Conservation (phyloP, 768 basidiomycete species). For the Mycena maculata region DNA sequence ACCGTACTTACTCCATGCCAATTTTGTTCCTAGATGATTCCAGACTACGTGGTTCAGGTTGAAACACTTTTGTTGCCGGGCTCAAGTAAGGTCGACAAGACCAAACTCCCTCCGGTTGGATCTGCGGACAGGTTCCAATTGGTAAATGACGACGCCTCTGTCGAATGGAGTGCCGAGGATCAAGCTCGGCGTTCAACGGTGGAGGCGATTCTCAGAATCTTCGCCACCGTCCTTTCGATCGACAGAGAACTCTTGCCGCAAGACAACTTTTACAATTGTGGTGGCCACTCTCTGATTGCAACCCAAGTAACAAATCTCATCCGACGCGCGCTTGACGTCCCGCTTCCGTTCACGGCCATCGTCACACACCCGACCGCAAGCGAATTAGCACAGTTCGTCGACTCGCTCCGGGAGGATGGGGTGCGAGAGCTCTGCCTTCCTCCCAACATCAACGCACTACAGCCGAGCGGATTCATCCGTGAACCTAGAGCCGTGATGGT, state of each 20-base stretch:
- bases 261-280: conserved; percentile 20
- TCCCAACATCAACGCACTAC: not conserved
- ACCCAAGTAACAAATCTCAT: conserved; percentile 19
- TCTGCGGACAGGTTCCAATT: conserved; percentile 10
- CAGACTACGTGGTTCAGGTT: conserved; percentile 8
- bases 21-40: not conserved
- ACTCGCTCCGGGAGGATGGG: not conserved
- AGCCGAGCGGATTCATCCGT: conserved; percentile 8
- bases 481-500: conserved; percentile 14
- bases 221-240: conserved; percentile 8
- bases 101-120: conserved; percentile 10
- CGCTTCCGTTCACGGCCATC: conserved; percentile 23
- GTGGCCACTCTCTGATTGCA: conserved; percentile 16
- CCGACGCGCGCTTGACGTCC: conserved; percentile 8
- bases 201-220: conserved; percentile 6
- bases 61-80: not conserved
- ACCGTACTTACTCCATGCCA: not conserved
- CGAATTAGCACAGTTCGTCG: conserved; percentile 17
- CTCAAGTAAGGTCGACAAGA: not conserved
- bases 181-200: conserved; percentile 3
- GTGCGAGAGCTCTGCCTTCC: not conserved
- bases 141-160: not conserved
- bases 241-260: conserved; percentile 12
- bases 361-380: conserved; percentile 15
- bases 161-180: conserved; percentile 10